phyloP scores from a whole-genome alignment of 2,329 filamentous ascomycete species.

The Penicillium nordicum region DNA sequence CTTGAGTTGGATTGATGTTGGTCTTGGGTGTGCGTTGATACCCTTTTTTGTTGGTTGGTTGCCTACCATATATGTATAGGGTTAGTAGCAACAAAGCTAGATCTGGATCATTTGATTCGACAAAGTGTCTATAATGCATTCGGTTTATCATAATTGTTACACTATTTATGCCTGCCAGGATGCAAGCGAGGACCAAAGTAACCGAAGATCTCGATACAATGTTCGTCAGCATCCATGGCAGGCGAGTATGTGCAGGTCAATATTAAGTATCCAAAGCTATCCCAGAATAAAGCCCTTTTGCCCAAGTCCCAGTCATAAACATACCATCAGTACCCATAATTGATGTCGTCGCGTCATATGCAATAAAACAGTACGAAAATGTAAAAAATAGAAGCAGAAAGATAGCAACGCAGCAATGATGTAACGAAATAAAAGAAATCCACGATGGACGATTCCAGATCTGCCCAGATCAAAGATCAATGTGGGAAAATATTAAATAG shows the following conservation, averaged over 20 bases:
- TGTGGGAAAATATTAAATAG: background rate
- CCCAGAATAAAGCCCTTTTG: background rate
- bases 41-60: background rate
- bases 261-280: constrained; percentile 19
- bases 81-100: background rate
- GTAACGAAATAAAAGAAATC: background rate
- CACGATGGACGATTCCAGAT: constrained; percentile 13
- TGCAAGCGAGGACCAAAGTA: background rate
- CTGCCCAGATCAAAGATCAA: background rate
- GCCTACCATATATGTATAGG: background rate
- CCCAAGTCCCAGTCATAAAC: constrained; percentile 1
- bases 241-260: background rate
- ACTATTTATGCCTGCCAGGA: background rate
- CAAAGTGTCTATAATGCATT: background rate
- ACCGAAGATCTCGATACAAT: background rate
- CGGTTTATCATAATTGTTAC: background rate
- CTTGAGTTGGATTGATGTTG: constrained; percentile 8
- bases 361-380: constrained; percentile 1
- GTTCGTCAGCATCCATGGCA: background rate
- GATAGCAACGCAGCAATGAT: background rate
- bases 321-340: background rate
- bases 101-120: background rate
- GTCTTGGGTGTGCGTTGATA: background rate
- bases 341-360: constrained; percentile 18
- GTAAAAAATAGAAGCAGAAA: background rate